Evolutionary conservation across 371 early-diverging fungal species (phyloP), one percentile per base, ranked within the genome.

Genomic region (Mortierella sp.): DNA sequence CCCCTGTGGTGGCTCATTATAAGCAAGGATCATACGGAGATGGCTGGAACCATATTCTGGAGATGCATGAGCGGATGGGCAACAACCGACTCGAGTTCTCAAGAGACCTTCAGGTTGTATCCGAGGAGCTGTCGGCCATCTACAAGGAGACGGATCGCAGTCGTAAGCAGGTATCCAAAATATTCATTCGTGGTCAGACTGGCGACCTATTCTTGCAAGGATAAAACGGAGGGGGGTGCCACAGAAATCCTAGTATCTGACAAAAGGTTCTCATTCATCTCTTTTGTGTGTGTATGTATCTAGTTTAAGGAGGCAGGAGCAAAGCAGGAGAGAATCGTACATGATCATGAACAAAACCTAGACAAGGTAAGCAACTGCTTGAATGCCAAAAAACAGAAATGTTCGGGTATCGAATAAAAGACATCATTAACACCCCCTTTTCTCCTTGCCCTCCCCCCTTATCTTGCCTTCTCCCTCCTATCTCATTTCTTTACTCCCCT

Each of bases 91-190:
- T 93, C 8, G 91, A 93, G 72, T 92, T 95, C 80, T 84, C 95
- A 8, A 77, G 87, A 29, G 87, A 90, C 44, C 90, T 96, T 54
- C 75, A 88, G 4, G 93, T 93, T 49, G 88, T 94, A 29, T 90
- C 94, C 24, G 96, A 96, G 24, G 95, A 95, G 63, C 83, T 96
- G 41, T 87, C 89, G 43, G 81, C 92, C 7, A 84, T 94, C n/a
- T 90, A 89, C 80, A 97, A 95, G 87, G 95, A 96, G 74, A 95
- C 94, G 14, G 97, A 96, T 78, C 89, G 94, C 46, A 91, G 91
- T 65, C 90, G 97, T 75, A 96, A 96, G 83, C 94, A 95, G 89
- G 95, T 95, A 81, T 14, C 1, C 6, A 43, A 55, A 12, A 49
- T 11, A n/a, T 24, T 24, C 14, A 60, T 27, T 49, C 46, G 56